phyloP scores from a whole-genome alignment of 1,139 yeast genomes.

The Casaregolazyma suthepensis region DNA sequence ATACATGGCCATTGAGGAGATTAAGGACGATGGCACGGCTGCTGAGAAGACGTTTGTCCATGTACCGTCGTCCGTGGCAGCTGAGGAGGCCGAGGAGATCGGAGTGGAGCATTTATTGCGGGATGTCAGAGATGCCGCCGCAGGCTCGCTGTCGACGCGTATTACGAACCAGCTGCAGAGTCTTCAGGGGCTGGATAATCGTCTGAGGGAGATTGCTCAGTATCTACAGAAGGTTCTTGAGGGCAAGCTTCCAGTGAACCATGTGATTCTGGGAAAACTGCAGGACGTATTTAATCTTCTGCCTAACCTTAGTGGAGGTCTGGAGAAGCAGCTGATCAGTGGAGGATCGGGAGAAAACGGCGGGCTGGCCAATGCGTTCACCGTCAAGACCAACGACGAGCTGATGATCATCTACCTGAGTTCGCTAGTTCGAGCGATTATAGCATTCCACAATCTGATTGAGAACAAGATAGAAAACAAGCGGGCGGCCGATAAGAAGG shows the following conservation, averaged over 20 bases:
- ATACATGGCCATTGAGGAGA: slow-evolving; percentile 88
- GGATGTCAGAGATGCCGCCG: slow-evolving; percentile 94
- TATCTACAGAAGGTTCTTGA: slow-evolving; percentile 72
- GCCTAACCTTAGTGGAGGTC: slow-evolving; percentile 60
- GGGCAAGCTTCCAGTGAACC: slow-evolving; percentile 78
- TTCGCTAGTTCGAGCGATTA: slow-evolving; percentile 85
- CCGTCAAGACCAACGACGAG: slow-evolving; percentile 91
- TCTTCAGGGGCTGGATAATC: slow-evolving; percentile 76
- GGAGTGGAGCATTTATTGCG: slow-evolving; percentile 95
- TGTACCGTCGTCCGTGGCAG: slow-evolving; percentile 86
- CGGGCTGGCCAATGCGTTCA: slow-evolving; percentile 65
- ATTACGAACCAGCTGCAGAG: slow-evolving; percentile 88
- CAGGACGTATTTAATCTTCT: slow-evolving; percentile 92
- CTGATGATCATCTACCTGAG: slow-evolving; percentile 89
- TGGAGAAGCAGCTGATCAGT: slow-evolving; percentile 10
- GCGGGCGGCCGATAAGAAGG: slow-evolving; percentile 15
- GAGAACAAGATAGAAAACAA: slow-evolving; percentile 86
- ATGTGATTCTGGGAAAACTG: slow-evolving; percentile 81
- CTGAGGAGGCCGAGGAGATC: slow-evolving; percentile 98
- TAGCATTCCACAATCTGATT: slow-evolving; percentile 93
- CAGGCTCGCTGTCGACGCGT: slow-evolving; percentile 81
- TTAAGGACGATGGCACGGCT: slow-evolving; percentile 92
- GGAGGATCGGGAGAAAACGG: slow-evolving; percentile 18
- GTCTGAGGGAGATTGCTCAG: slow-evolving; percentile 68
- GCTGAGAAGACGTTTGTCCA: slow-evolving; percentile 92